These are phyloP conservation scores for Neoascochyta sp. DNA, from an alignment of 2,329 filamentous ascomycete genomes.

Conservation along the genomic window DNA sequence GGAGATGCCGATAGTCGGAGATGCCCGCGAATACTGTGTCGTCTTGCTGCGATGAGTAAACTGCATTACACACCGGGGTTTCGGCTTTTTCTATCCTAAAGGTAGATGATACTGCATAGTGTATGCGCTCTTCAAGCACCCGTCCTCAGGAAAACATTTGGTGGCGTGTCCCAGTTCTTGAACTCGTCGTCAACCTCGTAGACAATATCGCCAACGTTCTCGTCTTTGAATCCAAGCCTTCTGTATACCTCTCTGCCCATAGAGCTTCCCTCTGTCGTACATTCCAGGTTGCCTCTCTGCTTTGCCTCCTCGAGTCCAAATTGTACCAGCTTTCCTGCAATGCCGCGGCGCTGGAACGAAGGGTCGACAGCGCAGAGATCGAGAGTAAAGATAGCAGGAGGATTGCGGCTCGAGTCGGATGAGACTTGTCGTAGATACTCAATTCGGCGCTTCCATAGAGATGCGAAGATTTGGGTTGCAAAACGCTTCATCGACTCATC, in stretches of 20 bases:
- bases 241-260: constrained; percentile 36
- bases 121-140: constrained; percentile 11
- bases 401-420: constrained; percentile 19
- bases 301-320: constrained; percentile 35
- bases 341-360: constrained; percentile 47
- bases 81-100: too few species aligned
- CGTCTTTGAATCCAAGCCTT: constrained; percentile 33
- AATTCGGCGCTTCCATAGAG: constrained; percentile 42
- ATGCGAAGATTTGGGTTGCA: constrained; percentile 43
- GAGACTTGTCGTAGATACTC: constrained; percentile 40
- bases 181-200: constrained; percentile 37
- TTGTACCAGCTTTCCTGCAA: constrained; percentile 34
- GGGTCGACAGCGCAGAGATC: constrained; percentile 49
- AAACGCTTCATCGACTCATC: constrained; percentile 48
- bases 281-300: constrained; percentile 32
- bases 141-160: constrained; percentile 38
- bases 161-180: constrained; percentile 24
- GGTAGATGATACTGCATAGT: too few species aligned
- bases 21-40: constrained; percentile 8
- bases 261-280: constrained; percentile 35
- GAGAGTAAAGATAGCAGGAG: constrained; percentile 50
- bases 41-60: background rate
- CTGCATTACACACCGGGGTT: background rate
- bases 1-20: constrained; percentile 11
- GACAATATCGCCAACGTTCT: constrained; percentile 26